Evolutionary conservation across 2,329 filamentous ascomycete species (phyloP).

Genomic region (Scleromitrula shiraiana): DNA sequence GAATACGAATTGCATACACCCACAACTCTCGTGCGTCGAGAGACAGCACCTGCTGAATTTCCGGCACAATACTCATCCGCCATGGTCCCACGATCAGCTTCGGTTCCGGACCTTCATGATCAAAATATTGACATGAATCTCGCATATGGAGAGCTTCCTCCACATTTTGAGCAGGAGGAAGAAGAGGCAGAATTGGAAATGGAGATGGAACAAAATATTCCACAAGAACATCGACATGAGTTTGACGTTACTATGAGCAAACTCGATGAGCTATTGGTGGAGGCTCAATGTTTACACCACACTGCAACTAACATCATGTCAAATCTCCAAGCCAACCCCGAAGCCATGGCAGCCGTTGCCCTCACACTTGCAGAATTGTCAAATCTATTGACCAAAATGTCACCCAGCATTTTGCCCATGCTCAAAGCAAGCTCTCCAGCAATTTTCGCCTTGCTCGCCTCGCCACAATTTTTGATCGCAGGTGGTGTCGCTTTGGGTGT

Average conservation of each 20-base stretch:
- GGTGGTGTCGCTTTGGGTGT: slow-evolving; percentile 82
- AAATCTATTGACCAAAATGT: slow-evolving; percentile 72
- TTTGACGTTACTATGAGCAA: slow-evolving; percentile 62
- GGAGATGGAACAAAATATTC: slow-evolving; percentile 40
- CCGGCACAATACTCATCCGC: neutral
- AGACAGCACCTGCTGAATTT: slow-evolving; percentile 3
- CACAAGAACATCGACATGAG: slow-evolving; percentile 43
- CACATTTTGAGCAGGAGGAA: slow-evolving; percentile 36
- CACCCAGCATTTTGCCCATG: slow-evolving; percentile 65
- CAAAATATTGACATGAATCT: slow-evolving; percentile 77
- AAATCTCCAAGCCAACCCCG: slow-evolving; percentile 72
- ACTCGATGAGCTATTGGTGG: slow-evolving; percentile 71
- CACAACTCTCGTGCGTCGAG: neutral
- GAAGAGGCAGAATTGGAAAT: slow-evolving; percentile 22
- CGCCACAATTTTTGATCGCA: slow-evolving; percentile 90
- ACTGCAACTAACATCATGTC: slow-evolving; percentile 75
- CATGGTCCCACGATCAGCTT: slow-evolving; percentile 7
- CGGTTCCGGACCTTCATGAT: slow-evolving; percentile 21
- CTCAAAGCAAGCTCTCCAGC: slow-evolving; percentile 78
- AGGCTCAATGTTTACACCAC: slow-evolving; percentile 83
- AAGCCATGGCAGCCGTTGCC: slow-evolving; percentile 88
- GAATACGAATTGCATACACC: slow-evolving; percentile 4
- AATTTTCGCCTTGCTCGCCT: slow-evolving; percentile 77
- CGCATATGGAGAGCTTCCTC: slow-evolving; percentile 77
- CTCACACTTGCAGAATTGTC: slow-evolving; percentile 88